phyloP scores from a whole-genome alignment of 208 protist genomes.

The Wallacemonas rigidus region DNA sequence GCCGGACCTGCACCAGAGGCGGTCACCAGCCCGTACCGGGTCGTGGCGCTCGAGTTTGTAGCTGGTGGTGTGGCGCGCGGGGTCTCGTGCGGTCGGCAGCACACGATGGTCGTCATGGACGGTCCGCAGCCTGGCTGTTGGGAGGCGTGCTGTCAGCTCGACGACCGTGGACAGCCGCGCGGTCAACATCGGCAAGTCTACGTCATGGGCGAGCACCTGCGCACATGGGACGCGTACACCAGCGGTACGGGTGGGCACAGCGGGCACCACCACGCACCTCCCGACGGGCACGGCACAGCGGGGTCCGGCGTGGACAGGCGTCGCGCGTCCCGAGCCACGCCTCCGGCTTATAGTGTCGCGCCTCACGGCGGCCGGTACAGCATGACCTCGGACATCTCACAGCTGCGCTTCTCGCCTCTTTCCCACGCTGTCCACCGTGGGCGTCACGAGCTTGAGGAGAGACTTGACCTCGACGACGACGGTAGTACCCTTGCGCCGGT shows the following conservation, averaged over 20 bases:
- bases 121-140: conserved; percentile 74
- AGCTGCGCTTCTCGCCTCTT: not conserved
- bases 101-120: conserved; percentile 83
- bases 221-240: not conserved
- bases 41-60: conserved; percentile 80
- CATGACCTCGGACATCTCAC: not conserved
- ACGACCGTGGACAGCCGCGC: conserved; percentile 31
- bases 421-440: too few species aligned
- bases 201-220: conserved; percentile 61
- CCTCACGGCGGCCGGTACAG: not conserved
- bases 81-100: conserved; percentile 86
- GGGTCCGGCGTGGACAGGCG: not conserved
- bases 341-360: not conserved
- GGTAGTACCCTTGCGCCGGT: not conserved
- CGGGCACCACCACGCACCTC: not conserved
- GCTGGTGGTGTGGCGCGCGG: conserved; percentile 64
- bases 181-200: conserved; percentile 70
- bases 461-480: not conserved
- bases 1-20: conserved; percentile 30
- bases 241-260: not conserved
- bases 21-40: conserved; percentile 69
- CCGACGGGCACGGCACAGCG: not conserved
- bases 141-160: conserved; percentile 56
- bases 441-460: too few species aligned
- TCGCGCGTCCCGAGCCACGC: not conserved